Percentiles rank a stretch among this genome's conserved stretches.
Conservation (phyloP, 2,329 filamentous ascomycete species). For the Cytospora piceicola region DNA sequence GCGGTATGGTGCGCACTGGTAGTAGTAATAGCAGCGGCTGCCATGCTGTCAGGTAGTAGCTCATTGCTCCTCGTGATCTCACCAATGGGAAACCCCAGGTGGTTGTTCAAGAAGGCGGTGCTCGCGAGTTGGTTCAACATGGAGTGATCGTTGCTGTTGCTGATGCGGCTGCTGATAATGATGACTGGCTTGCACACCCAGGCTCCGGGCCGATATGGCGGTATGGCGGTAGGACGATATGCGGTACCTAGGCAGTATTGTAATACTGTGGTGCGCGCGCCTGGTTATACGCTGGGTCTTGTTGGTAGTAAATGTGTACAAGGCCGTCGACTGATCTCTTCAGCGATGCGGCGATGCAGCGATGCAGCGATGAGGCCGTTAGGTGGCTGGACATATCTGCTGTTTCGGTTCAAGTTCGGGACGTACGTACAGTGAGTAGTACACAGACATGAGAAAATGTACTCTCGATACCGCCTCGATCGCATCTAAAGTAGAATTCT, state of each 20-base stretch:
- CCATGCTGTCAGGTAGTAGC: background rate
- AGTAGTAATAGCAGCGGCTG: too few relatives aligned
- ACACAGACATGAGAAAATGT: background rate
- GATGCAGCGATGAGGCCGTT: slow-evolving; percentile 4
- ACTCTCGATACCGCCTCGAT: slow-evolving; percentile 9
- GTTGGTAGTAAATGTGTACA: background rate
- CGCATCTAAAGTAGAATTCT: too few relatives aligned
- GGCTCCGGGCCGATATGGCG: background rate
- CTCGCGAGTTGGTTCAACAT: slow-evolving; percentile 24
- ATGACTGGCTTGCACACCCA: background rate
- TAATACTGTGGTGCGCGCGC: background rate
- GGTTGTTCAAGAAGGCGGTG: background rate
- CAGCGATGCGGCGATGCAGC: background rate
- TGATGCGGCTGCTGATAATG: background rate
- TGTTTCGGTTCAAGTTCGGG: background rate
- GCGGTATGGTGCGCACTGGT: slow-evolving; percentile 14
- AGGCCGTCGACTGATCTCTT: slow-evolving; percentile 1
- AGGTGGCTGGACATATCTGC: slow-evolving; percentile 3
- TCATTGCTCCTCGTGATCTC: background rate
- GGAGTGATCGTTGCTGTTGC: background rate
- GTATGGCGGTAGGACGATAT: slow-evolving; percentile 1
- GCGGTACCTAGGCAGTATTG: too few relatives aligned
- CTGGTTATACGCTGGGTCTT: background rate
- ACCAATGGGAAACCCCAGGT: slow-evolving; percentile 1
- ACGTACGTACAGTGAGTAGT: background rate